Conservation (phyloP, 768 basidiomycete genomes). For the Russula sp. region DNA sequence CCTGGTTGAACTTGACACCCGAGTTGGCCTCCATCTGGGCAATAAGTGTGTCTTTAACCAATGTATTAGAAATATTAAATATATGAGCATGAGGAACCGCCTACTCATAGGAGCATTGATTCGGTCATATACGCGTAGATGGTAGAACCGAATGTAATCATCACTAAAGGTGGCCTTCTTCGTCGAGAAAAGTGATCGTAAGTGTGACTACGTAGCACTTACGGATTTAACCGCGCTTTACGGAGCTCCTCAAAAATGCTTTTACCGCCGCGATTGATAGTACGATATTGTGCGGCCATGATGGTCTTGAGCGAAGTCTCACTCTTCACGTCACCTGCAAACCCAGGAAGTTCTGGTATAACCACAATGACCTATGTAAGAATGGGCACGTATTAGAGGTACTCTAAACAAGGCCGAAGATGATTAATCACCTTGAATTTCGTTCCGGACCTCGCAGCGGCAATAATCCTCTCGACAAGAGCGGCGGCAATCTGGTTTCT, state of each 20-base stretch:
- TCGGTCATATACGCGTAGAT: slow-evolving; percentile 87
- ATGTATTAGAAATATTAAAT: background rate
- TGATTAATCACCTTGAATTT: slow-evolving; percentile 66
- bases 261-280: slow-evolving; percentile 84
- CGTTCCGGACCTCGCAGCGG: slow-evolving; percentile 62
- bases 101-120: slow-evolving; percentile 73
- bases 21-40: slow-evolving; percentile 66
- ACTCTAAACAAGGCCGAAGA: background rate
- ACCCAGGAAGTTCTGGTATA: slow-evolving; percentile 90
- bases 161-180: slow-evolving; percentile 41
- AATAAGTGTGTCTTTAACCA: slow-evolving; percentile 47
- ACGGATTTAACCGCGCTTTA: slow-evolving; percentile 78
- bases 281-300: slow-evolving; percentile 84
- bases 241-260: slow-evolving; percentile 84
- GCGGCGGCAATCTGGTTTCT: slow-evolving; percentile 83
- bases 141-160: slow-evolving; percentile 89
- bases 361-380: slow-evolving; percentile 67
- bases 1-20: slow-evolving; percentile 78
- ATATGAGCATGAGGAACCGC: slow-evolving; percentile 25
- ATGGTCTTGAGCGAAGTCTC: slow-evolving; percentile 68
- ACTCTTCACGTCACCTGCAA: slow-evolving; percentile 76
- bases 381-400: background rate
- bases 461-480: slow-evolving; percentile 78
- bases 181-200: background rate
- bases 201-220: slow-evolving; percentile 33